Base-by-base conservation (phyloP, 768 basidiomycete species). In the Lentinula edodes region DNA sequence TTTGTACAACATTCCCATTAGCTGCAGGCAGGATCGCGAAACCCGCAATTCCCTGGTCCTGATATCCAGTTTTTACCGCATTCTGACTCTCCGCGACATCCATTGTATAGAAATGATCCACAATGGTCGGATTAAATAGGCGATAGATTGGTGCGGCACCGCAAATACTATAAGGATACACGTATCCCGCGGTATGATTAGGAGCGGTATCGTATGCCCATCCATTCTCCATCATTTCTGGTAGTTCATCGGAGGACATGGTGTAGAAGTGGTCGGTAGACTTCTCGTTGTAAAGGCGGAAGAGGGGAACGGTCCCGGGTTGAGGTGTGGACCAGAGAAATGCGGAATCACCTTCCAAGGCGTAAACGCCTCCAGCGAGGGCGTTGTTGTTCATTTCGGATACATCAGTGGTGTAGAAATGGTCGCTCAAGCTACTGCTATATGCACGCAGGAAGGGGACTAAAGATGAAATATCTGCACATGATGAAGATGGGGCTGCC, bases 41-140 rank as follows among this genome's bases (percentile, higher is more conserved):
- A 12, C 53, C 53, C 4, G 53, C 53, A 39, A 54, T 54, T 5
- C 53, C 53, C 35, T 54, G 53, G n/a, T 54, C 36, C 38, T 54
- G 53, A 54, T 38, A 54, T 4, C 36, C 35, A 6, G 36, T 10
- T 36, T 18, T 5, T 5, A 52, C 28, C 12, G 51, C 51, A 34
- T 15, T 13, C n/a, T 12, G 35, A 54, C 36, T 39, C 16, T 54
- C 53, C 9, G 12, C 35, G 10, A 39, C 8, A 16, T 54, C 36
- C 53, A 54, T 54, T 4, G 53, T 54, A 35, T 54, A 54, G 10
- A 54, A 54, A n/a, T 54, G 53, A 54, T 54, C 53, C 36, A 54
- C 34, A 4, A n/a, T 13, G 6, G 53, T 39, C 39, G 53, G 36
- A 39, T 54, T 35, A 12, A 54, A 54, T 18, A 54, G n/a, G n/a